These are phyloP conservation scores for Rutstroemia sp. DNA, from an alignment of 2,329 filamentous ascomycete species.

Conservation along the genomic window DNA sequence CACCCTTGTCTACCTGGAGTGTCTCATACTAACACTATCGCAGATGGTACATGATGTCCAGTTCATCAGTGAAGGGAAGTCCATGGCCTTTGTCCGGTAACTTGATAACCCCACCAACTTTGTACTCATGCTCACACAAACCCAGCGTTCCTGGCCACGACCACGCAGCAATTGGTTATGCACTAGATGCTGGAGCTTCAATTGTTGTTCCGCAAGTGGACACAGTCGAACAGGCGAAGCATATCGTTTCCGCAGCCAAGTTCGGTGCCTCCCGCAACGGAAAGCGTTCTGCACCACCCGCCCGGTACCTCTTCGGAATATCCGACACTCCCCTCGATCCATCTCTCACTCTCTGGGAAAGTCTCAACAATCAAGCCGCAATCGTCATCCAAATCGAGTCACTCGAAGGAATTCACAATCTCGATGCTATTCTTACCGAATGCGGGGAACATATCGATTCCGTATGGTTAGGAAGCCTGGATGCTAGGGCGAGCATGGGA, in stretches of 20 bases:
- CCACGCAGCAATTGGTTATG: conserved; percentile 39
- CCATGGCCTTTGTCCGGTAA: conserved; percentile 38
- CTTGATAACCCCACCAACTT: not conserved
- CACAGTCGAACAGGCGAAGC: conserved; percentile 38
- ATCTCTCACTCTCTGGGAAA: conserved; percentile 31
- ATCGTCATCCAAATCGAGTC: conserved; percentile 43
- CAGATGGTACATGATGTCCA: conserved; percentile 40
- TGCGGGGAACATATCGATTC: conserved; percentile 37
- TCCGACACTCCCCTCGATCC: conserved; percentile 32
- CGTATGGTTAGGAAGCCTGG: conserved; percentile 40
- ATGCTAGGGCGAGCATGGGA: conserved; percentile 39
- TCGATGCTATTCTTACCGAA: conserved; percentile 41
- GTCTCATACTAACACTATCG: not conserved
- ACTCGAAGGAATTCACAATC: conserved; percentile 36
- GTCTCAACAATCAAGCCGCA: conserved; percentile 40
- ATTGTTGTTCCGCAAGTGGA: conserved; percentile 41
- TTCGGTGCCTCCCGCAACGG: conserved; percentile 35
- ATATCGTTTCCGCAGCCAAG: conserved; percentile 37
- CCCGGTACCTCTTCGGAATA: conserved; percentile 34
- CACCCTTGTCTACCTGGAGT: not conserved
- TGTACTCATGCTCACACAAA: not conserved
- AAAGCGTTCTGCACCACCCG: conserved; percentile 39
- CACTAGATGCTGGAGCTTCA: conserved; percentile 41
- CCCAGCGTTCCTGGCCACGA: conserved; percentile 38
- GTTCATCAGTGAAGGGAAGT: conserved; percentile 39